Evolutionary conservation across 768 basidiomycete genomes (phyloP), one percentile per base, ranked within the genome.

Genomic region (Chiua virens): DNA sequence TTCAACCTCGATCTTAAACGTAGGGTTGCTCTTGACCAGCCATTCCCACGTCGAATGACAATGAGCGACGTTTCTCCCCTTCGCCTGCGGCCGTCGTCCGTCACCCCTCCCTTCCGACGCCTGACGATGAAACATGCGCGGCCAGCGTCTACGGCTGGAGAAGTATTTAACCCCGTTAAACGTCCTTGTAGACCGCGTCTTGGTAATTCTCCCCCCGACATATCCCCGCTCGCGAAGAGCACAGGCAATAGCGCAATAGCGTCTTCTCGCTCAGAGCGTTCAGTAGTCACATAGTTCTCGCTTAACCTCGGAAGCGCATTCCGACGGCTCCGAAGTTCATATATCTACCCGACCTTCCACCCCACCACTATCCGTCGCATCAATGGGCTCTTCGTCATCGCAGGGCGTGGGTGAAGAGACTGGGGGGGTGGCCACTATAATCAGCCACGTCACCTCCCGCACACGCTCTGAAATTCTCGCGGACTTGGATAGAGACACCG

Each of bases 401-500:
- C 59, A 59, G 49, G 56, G 58, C 15, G 27, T 37, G n/a, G 41
- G 50, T 50, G 55, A 56, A 46, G 62, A 57, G 20, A 38, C 49
- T 8, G 59, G 56, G 5, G 72, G 73, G 30, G 62, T 60, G 39
- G 75, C 73, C 35, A 75, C 67, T 8, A 75, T 75, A 28, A 73
- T 70, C 57, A 69, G 63, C 32, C 61, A 60, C 42, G 48, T 64
- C n/a, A 51, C 60, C 13, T 59, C 63, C 10, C 75, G 72, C 37
- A 53, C 74, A 3, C 67, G 61, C 46, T 66, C 67, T 25, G 72
- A 76, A 48, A 71, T 77, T 41, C 63, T 75, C 35, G 66, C 69
- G 28, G 66, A 56, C 40, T 42, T 68, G 57, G 63, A 65, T 43
- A 63, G 66, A 49, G 55, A 76, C 20, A 64, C 62, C 15, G 63